These are phyloP conservation scores for Angomonas ambiguus DNA, from an alignment of 208 protist species.

Conservation along the genomic window DNA sequence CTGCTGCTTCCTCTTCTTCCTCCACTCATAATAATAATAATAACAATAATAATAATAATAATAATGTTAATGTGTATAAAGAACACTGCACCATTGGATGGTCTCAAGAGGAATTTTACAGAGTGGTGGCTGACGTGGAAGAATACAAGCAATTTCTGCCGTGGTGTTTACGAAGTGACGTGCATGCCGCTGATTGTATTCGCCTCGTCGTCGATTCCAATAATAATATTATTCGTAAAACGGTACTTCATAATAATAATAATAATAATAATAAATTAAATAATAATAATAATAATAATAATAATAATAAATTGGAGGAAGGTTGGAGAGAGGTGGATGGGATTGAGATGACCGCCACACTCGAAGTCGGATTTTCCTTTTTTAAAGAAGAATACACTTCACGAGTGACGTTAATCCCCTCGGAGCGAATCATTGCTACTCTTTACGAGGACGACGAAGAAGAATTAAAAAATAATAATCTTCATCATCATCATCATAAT, in stretches of 20 bases:
- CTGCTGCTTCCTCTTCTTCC: neutral
- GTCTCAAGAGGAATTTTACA: conserved; percentile 57
- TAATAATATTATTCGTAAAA: too few species aligned
- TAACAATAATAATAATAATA: conserved; percentile 12
- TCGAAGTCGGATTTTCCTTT: conserved; percentile 73
- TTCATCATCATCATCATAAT: neutral
- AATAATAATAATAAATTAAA: too few species aligned
- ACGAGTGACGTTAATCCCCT: conserved; percentile 47
- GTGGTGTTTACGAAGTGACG: conserved; percentile 64
- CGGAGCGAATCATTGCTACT: conserved; percentile 39
- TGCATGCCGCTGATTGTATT: conserved; percentile 42
- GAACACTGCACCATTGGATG: conserved; percentile 81
- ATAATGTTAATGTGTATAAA: conserved; percentile 31
- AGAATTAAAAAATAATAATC: conserved; percentile 2
- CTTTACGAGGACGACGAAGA: conserved; percentile 39
- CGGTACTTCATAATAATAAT: too few species aligned
- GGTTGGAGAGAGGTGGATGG: conserved; percentile 26
- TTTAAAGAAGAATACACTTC: conserved; percentile 78
- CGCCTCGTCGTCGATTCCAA: conserved; percentile 11
- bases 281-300: too few species aligned
- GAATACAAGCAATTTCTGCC: conserved; percentile 71
- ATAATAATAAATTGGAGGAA: too few species aligned
- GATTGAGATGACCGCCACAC: conserved; percentile 60
- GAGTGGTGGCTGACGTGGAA: conserved; percentile 70
- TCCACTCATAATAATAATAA: neutral